Percentiles rank a stretch among this genome's conserved stretches.
Evolutionary conservation across 352 stramenopile genomes (phyloP).

Genomic region (Phytophthora pseudosyringae): DNA sequence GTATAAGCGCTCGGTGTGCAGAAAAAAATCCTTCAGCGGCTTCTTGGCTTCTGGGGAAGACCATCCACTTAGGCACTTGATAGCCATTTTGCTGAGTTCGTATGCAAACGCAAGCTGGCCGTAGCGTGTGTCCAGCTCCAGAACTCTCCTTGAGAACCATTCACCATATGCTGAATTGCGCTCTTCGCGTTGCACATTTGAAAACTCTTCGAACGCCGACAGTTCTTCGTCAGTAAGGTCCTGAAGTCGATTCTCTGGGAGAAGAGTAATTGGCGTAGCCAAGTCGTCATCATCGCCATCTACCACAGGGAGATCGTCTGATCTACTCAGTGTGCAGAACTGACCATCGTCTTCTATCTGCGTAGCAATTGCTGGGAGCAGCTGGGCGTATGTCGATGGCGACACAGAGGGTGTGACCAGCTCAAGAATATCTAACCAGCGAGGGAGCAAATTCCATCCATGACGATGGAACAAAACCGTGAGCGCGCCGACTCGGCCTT

Average conservation of each 20-base stretch:
- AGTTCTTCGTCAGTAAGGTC: constrained; percentile 54
- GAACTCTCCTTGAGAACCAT: constrained; percentile 63
- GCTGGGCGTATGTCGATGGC: constrained; percentile 46
- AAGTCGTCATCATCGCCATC: constrained; percentile 14
- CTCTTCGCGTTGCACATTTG: constrained; percentile 28
- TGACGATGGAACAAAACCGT: constrained; percentile 56
- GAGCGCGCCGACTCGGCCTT: constrained; percentile 55
- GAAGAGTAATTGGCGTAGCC: constrained; percentile 33
- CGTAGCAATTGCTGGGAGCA: constrained; percentile 54
- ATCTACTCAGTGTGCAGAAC: constrained; percentile 49
- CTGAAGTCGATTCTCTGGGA: constrained; percentile 46
- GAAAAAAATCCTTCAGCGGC: constrained; percentile 53
- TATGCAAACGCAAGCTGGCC: constrained; percentile 61
- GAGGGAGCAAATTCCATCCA: constrained; percentile 56
- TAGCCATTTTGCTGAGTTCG: constrained; percentile 48
- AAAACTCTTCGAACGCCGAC: constrained; percentile 42
- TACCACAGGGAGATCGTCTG: not conserved
- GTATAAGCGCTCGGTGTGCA: constrained; percentile 64
- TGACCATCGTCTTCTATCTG: constrained; percentile 37
- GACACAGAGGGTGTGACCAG: constrained; percentile 45
- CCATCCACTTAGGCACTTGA: constrained; percentile 41
- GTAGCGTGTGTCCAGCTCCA: constrained; percentile 65
- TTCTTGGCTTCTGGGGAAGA: constrained; percentile 33
- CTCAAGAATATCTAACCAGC: constrained; percentile 56
- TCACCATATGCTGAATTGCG: constrained; percentile 37